Evolutionary conservation across 75 land plant species (phyloP).

Genomic region (Picea sitchensis): DNA sequence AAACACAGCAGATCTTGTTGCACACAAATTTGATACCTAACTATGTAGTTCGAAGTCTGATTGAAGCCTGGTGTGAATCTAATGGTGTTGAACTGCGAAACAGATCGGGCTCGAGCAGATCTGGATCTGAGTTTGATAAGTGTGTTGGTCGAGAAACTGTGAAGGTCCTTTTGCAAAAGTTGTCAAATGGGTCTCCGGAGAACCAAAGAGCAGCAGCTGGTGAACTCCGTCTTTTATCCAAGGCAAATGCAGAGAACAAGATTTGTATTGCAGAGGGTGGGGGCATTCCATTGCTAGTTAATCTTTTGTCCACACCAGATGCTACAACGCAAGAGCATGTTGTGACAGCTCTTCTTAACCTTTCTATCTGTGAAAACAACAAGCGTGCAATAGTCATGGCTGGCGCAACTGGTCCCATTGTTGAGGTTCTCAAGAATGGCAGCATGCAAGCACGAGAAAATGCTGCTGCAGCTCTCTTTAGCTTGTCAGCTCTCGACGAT

Average conservation of each 20-base stretch:
- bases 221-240: slow-evolving; percentile 70
- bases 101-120: slow-evolving; percentile 22
- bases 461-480: slow-evolving; percentile 88
- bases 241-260: slow-evolving; percentile 73
- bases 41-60: slow-evolving; percentile 74
- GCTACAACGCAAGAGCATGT: slow-evolving; percentile 66
- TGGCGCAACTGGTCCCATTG: slow-evolving; percentile 72
- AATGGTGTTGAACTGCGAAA: slow-evolving; percentile 60
- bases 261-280: slow-evolving; percentile 79
- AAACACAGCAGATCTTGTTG: slow-evolving; percentile 70
- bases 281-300: slow-evolving; percentile 71
- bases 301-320: slow-evolving; percentile 50
- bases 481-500: slow-evolving; percentile 65
- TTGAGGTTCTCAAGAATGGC: slow-evolving; percentile 65
- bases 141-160: slow-evolving; percentile 56
- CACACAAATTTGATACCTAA: slow-evolving; percentile 68
- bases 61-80: slow-evolving; percentile 70
- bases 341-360: slow-evolving; percentile 77
- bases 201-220: slow-evolving; percentile 56
- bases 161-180: slow-evolving; percentile 52
- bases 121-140: slow-evolving; percentile 19
- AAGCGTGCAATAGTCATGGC: slow-evolving; percentile 65
- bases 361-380: slow-evolving; percentile 83
- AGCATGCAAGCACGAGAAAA: slow-evolving; percentile 86
- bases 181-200: slow-evolving; percentile 43